A percentile compares a stretch with the other conserved stretches of the same genome.
phyloP scores from a whole-genome alignment of 2,329 filamentous ascomycete genomes.

The Aspergillus aculeatus region DNA sequence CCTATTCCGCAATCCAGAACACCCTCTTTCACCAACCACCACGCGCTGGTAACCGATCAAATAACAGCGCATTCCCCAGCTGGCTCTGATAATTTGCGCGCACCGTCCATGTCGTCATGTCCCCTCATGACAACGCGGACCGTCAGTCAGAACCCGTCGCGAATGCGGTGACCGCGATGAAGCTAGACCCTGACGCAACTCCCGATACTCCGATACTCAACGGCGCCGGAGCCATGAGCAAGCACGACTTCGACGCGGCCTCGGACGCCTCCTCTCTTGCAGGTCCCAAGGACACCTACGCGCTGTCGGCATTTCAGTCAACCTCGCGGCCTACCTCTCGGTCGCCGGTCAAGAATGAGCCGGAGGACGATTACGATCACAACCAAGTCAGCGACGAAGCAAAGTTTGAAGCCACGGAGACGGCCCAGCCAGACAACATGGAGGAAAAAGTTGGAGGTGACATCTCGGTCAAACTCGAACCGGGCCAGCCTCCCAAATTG shows the following conservation, averaged over 20 bases:
- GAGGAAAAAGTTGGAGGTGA: slow-evolving; percentile 60
- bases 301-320: slow-evolving; percentile 25
- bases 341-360: slow-evolving; percentile 33
- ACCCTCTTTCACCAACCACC: slow-evolving; percentile 1
- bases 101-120: slow-evolving; percentile 43
- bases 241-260: slow-evolving; percentile 20
- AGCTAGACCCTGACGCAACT: slow-evolving; percentile 29
- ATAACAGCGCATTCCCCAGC: slow-evolving; percentile 14
- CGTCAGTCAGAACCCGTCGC: slow-evolving; percentile 34
- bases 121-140: slow-evolving; percentile 43
- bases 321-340: slow-evolving; percentile 26
- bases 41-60: slow-evolving; percentile 6
- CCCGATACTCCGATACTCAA: slow-evolving; percentile 26
- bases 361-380: slow-evolving; percentile 22
- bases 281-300: slow-evolving; percentile 13
- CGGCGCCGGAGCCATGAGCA: slow-evolving; percentile 22
- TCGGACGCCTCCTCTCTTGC: slow-evolving; percentile 18
- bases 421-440: slow-evolving; percentile 21
- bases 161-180: slow-evolving; percentile 39
- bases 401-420: slow-evolving; percentile 20
- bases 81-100: slow-evolving; percentile 22
- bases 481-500: slow-evolving; percentile 67
- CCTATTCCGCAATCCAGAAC: slow-evolving; percentile 2
- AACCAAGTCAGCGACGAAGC: slow-evolving; percentile 7
- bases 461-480: slow-evolving; percentile 63